Evolutionary conservation across 2,329 filamentous ascomycete genomes (phyloP).

Genomic region (Penicillium thymicola): DNA sequence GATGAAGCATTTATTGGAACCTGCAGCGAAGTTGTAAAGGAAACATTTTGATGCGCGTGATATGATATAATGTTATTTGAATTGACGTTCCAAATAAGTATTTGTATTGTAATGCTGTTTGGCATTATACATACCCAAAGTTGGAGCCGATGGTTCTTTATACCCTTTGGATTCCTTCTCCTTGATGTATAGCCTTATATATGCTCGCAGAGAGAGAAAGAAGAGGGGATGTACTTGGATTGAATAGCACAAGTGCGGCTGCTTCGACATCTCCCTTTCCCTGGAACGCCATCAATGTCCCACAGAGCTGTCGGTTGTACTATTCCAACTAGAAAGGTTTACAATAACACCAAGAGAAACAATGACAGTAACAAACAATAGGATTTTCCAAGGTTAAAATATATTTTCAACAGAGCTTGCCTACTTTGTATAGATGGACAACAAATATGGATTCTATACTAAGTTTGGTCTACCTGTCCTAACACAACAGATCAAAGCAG

Average conservation of each 20-base stretch:
- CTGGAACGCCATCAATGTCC: neutral
- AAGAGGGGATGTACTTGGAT: no score
- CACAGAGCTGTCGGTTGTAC: neutral
- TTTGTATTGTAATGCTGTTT: neutral
- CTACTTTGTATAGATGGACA: neutral
- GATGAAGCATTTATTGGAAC: conserved; percentile 52
- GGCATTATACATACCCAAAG: neutral
- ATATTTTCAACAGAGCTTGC: neutral
- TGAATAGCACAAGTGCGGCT: neutral
- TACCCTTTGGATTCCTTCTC: no score
- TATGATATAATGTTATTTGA: neutral
- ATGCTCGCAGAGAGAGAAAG: no score
- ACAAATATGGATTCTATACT: neutral
- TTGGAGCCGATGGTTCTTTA: no score
- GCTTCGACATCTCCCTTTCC: no score
- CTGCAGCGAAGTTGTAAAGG: conserved; percentile 29
- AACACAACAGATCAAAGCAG: neutral
- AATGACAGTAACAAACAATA: neutral
- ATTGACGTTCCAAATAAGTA: neutral
- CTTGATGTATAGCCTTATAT: no score
- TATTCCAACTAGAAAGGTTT: no score
- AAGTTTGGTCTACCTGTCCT: neutral
- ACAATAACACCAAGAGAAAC: neutral
- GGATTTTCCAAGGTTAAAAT: neutral
- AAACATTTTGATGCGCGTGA: neutral